These are phyloP conservation scores for Colletotrichum tofieldiae DNA, from an alignment of 2,329 filamentous ascomycete genomes.

Conservation along the genomic window DNA sequence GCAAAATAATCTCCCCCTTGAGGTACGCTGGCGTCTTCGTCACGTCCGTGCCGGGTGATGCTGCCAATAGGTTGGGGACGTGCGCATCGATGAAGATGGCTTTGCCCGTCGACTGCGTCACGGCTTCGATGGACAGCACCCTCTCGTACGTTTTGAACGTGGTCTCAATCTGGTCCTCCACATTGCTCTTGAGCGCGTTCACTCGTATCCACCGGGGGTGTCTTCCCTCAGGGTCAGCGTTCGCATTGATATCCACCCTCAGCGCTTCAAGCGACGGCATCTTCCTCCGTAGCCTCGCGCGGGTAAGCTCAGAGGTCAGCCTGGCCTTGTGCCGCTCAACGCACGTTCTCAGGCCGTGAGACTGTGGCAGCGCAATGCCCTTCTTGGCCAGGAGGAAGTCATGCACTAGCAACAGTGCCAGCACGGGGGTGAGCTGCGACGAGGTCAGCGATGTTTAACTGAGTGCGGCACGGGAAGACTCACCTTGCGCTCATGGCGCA, in stretches of 20 bases:
- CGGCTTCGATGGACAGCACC: conserved; percentile 69
- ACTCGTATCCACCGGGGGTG: conserved; percentile 95
- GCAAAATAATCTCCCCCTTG: conserved; percentile 85
- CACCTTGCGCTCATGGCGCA: conserved; percentile 90
- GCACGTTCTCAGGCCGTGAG: conserved; percentile 82
- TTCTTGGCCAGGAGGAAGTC: conserved; percentile 87
- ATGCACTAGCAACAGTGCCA: conserved; percentile 88
- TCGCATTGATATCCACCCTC: conserved; percentile 69
- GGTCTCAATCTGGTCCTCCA: conserved; percentile 80
- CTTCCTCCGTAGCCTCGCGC: conserved; percentile 80
- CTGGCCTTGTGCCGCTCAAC: conserved; percentile 87
- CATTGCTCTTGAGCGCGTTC: conserved; percentile 81
- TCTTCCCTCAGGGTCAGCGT: conserved; percentile 64
- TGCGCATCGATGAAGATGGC: conserved; percentile 82
- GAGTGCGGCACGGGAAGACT: conserved; percentile 37
- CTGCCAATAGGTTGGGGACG: conserved; percentile 86
- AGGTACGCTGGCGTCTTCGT: conserved; percentile 82
- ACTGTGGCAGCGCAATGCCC: conserved; percentile 85
- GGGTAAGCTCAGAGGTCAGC: conserved; percentile 85
- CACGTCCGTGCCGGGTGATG: conserved; percentile 81
- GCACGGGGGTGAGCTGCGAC: conserved; percentile 81
- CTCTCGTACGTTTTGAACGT: conserved; percentile 79
- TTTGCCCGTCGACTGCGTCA: conserved; percentile 66
- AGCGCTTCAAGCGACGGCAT: conserved; percentile 79
- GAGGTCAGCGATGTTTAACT: conserved; percentile 1